Evolutionary conservation across 495 filamentous ascomycete genomes (phyloP).

Genomic region (Darksidea phi): DNA sequence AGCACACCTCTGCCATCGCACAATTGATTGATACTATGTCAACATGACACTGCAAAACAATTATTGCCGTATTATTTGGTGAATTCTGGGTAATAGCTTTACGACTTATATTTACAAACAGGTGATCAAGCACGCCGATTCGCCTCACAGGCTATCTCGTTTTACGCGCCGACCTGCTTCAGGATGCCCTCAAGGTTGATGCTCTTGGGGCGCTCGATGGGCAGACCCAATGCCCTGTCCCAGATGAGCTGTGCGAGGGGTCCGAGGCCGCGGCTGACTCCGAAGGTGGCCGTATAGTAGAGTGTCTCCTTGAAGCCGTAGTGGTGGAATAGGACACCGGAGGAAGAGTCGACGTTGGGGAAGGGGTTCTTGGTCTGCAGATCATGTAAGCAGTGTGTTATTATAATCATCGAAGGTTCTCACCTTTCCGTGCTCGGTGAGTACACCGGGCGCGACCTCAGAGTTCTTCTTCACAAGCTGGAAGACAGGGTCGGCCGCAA

Average conservation of each 20-base stretch:
- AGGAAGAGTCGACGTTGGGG: conserved; percentile 90
- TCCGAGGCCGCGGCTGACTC: conserved; percentile 86
- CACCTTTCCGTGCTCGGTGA: conserved; percentile 87
- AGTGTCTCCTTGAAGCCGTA: conserved; percentile 95
- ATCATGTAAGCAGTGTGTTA: conserved; percentile 4
- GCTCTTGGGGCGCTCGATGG: conserved; percentile 98
- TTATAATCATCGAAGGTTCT: too few relatives aligned
- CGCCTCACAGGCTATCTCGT: neutral
- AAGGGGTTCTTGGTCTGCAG: conserved; percentile 90
- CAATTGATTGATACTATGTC: too few relatives aligned
- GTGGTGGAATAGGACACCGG: conserved; percentile 93
- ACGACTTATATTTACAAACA: conserved; percentile 22
- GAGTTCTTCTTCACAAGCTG: conserved; percentile 85
- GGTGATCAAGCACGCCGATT: neutral
- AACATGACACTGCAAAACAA: too few relatives aligned
- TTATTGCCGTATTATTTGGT: neutral
- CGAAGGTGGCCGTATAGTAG: conserved; percentile 97
- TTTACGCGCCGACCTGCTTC: conserved; percentile 46
- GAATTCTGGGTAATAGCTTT: neutral
- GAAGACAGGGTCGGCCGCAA: conserved; percentile 85
- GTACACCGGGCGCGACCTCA: conserved; percentile 76
- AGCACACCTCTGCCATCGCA: too few relatives aligned
- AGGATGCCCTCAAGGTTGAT: conserved; percentile 84
- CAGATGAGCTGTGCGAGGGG: conserved; percentile 93
- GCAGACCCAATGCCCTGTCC: conserved; percentile 89